Conservation (phyloP, 1,139 yeast species). For the Entelexis paramagnoliae region DNA sequence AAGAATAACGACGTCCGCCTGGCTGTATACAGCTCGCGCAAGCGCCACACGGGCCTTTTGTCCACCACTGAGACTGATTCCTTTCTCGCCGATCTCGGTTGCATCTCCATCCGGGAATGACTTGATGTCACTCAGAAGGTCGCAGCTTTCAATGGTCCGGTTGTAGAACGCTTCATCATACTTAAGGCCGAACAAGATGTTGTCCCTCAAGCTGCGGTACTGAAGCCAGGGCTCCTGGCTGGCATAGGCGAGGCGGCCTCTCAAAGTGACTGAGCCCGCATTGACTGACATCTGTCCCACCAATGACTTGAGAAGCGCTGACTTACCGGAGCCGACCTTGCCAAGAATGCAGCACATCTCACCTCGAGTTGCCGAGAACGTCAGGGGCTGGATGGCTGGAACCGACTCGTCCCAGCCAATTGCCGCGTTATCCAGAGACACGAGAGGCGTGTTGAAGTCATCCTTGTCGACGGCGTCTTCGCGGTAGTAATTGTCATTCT, state of each 20-base stretch:
- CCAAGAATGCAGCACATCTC: conserved; percentile 65
- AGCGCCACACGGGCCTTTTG: conserved; percentile 79
- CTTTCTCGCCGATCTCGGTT: conserved; percentile 82
- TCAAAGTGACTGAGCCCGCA: conserved; percentile 36
- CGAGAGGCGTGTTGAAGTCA: conserved; percentile 34
- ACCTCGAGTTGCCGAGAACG: conserved; percentile 48
- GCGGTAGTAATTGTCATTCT: conserved; percentile 11
- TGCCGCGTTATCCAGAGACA: conserved; percentile 36
- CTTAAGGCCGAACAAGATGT: conserved; percentile 67
- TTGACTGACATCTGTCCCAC: conserved; percentile 53
- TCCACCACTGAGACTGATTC: conserved; percentile 80
- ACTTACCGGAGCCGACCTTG: conserved; percentile 75
- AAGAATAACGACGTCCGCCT: conserved; percentile 68
- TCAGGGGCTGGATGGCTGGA: conserved; percentile 44
- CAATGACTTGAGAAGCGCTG: conserved; percentile 53
- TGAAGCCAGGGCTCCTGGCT: conserved; percentile 78
- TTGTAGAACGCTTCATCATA: conserved; percentile 60
- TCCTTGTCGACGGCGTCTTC: background rate
- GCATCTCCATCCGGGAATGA: conserved; percentile 71
- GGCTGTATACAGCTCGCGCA: conserved; percentile 78
- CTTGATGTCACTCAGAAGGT: conserved; percentile 54
- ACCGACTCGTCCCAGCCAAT: conserved; percentile 29
- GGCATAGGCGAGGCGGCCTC: conserved; percentile 68
- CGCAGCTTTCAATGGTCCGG: conserved; percentile 65
- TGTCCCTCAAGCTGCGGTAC: conserved; percentile 64